Base-by-base conservation (phyloP, 1,139 yeast genomes). In the Hansenula sp. region DNA sequence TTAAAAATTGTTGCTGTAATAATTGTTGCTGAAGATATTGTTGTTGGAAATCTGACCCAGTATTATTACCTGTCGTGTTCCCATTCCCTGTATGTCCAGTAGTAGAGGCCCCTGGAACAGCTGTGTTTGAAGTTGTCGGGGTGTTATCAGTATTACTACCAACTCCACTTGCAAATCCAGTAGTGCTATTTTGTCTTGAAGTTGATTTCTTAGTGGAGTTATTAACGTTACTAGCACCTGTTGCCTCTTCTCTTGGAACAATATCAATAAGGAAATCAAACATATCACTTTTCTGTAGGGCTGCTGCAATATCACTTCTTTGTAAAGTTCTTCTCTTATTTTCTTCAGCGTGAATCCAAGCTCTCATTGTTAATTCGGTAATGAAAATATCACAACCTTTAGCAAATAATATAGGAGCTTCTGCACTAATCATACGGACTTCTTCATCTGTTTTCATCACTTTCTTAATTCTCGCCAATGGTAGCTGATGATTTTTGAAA, bases 361-460 rank as follows among this genome's bases (percentile, higher is more conserved):
- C 98, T 48, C 99, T 74, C 97, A 93, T 90, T 12, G 99, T 91
- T 46, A 93, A 72, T 64, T 93, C 99, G 0, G 98, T 91, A 52
- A 93, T 93, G 65, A 93, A 93, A 36, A 93, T 84, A 62, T 93
- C 99, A 66, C 99, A 93, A 1, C 98, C 98, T 65, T 93, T 93
- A 40, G 99, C 98, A 70, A 93, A 93, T 50, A 93, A 68, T 33
- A 93, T 90, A 1, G 99, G 99, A 0, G 98, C 98, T 67, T 93
- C 99, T 2, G 99, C 98, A 53, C 94, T 82, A 47, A 93, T 93
- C 99, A 93, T 93, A 53, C 91, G 78, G 42, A 93, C 98, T 53
- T 91, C 98, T 61, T 90, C 96, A 62, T 93, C 99, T 0, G 98
- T 91, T 65, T 93, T 93, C 98, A 93, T 93, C 42, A 93, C 98